Conservation (phyloP, 768 basidiomycete species). For the Suillus spraguei region DNA sequence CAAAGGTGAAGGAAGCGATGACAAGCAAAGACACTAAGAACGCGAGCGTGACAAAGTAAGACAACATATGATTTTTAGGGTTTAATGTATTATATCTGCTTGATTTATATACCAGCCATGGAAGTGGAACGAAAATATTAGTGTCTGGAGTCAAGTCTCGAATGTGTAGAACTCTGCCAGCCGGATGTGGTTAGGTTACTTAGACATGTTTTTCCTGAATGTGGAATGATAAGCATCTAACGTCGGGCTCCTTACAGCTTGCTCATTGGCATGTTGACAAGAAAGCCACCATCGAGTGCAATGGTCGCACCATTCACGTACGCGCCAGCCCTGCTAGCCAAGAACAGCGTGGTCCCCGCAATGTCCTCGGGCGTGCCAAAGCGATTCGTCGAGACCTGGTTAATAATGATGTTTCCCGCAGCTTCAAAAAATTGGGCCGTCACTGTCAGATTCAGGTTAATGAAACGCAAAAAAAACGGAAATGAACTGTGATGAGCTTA, state of each 20-base stretch:
- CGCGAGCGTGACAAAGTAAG: conserved; percentile 11
- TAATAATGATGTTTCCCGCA: conserved; percentile 45
- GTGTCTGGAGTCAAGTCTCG: not conserved
- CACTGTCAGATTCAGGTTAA: conserved; percentile 39
- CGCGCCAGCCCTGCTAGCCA: conserved; percentile 59
- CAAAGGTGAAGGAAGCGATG: conserved; percentile 11
- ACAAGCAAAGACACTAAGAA: not conserved
- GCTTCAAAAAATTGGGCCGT: conserved; percentile 53
- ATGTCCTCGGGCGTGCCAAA: conserved; percentile 69
- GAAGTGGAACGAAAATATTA: conserved; percentile 7
- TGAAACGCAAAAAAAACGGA: conserved; percentile 1
- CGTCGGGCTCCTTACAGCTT: conserved; percentile 29
- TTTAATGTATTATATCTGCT: conserved; percentile 11
- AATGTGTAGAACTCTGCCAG: conserved; percentile 1
- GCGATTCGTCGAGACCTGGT: conserved; percentile 48
- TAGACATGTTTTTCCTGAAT: not conserved
- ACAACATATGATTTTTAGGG: not conserved
- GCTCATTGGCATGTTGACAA: conserved; percentile 42
- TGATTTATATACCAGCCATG: conserved; percentile 5
- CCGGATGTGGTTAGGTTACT: not conserved
- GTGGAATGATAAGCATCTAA: not conserved
- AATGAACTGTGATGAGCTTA: conserved; percentile 18
- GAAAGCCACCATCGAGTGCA: conserved; percentile 59
- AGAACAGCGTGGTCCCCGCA: conserved; percentile 61
- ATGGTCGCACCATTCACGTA: conserved; percentile 69